Percentiles rank a stretch among this genome's conserved stretches.
phyloP scores from a whole-genome alignment of 2,329 filamentous ascomycete genomes.

The Cladobotryum mycophilum region DNA sequence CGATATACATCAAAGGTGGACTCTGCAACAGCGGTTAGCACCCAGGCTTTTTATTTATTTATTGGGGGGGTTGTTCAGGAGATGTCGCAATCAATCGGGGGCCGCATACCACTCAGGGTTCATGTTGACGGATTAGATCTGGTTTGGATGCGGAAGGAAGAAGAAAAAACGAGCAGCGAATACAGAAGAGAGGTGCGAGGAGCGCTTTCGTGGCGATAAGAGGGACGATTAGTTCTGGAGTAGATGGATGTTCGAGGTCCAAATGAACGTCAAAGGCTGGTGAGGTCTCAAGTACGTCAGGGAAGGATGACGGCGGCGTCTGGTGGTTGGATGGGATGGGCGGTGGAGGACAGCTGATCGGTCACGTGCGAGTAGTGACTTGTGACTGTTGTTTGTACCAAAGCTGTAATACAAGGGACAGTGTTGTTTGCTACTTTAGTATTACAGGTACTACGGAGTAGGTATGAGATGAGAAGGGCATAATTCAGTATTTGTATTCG shows the following conservation, averaged over 20 bases:
- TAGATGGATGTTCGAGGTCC: slow-evolving; percentile 14
- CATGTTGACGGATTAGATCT: slow-evolving; percentile 53
- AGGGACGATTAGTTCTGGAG: not conserved
- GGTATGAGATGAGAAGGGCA: too few relatives aligned
- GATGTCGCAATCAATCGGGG: slow-evolving; percentile 22
- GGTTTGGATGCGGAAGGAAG: slow-evolving; percentile 23
- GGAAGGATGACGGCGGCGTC: slow-evolving; percentile 23
- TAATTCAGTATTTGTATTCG: too few relatives aligned
- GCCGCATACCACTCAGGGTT: slow-evolving; percentile 84
- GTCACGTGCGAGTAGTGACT: slow-evolving; percentile 20
- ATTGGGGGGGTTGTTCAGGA: slow-evolving; percentile 18
- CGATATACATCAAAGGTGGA: slow-evolving; percentile 8
- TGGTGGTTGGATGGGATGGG: slow-evolving; percentile 16
- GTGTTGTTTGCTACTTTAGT: too few relatives aligned
- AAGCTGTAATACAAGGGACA: not conserved
- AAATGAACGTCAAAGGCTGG: slow-evolving; percentile 19
- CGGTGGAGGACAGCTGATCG: slow-evolving; percentile 19
- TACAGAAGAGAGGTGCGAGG: not conserved
- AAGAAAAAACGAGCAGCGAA: slow-evolving; percentile 9
- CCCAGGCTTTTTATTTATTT: slow-evolving; percentile 5
- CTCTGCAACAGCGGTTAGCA: slow-evolving; percentile 24
- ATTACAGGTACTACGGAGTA: too few relatives aligned
- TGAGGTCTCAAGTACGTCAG: slow-evolving; percentile 28
- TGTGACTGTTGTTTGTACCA: not conserved
- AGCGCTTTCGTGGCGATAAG: slow-evolving; percentile 4